phyloP scores from a whole-genome alignment of 495 filamentous ascomycete genomes.

The Barbatosphaeria neglecta region DNA sequence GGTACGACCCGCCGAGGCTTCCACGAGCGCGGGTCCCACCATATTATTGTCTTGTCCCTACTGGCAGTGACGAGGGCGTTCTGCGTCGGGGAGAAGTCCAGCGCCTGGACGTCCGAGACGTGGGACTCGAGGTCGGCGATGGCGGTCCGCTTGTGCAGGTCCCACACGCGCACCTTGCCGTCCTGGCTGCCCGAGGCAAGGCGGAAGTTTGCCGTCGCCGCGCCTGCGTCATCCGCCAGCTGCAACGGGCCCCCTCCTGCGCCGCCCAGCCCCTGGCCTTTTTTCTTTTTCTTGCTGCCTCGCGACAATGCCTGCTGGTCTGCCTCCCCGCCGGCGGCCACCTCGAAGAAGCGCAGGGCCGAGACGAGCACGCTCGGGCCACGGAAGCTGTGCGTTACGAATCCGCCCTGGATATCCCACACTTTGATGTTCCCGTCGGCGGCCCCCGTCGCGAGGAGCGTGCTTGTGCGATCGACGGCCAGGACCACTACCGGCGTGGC shows the following conservation, averaged over 20 bases:
- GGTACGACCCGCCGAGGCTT: constrained; percentile 73
- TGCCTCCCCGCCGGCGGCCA: constrained; percentile 32
- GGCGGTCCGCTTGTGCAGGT: constrained; percentile 71
- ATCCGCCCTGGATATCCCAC: constrained; percentile 89
- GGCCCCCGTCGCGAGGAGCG: constrained; percentile 79
- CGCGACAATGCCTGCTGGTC: constrained; percentile 4
- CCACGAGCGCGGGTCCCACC: constrained; percentile 83
- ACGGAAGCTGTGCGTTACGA: constrained; percentile 86
- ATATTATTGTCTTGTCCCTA: constrained; percentile 83
- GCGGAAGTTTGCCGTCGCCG: constrained; percentile 47
- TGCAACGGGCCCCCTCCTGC: constrained; percentile 19
- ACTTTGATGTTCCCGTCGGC: constrained; percentile 91
- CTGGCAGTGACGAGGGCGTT: constrained; percentile 77
- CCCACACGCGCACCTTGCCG: constrained; percentile 82
- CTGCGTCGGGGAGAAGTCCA: constrained; percentile 66
- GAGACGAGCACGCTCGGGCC: constrained; percentile 86
- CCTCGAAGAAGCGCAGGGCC: constrained; percentile 82
- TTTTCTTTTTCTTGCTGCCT: constrained; percentile 32
- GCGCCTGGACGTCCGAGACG: constrained; percentile 75
- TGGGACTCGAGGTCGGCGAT: constrained; percentile 77
- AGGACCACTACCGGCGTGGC: constrained; percentile 75
- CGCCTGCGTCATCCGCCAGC: constrained; percentile 27
- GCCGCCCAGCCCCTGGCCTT: constrained; percentile 14
- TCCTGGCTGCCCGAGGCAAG: constrained; percentile 89
- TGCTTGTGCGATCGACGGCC: constrained; percentile 73